Conservation (phyloP, 139 green algal species). For the Chlamydomonas incerta region DNA sequence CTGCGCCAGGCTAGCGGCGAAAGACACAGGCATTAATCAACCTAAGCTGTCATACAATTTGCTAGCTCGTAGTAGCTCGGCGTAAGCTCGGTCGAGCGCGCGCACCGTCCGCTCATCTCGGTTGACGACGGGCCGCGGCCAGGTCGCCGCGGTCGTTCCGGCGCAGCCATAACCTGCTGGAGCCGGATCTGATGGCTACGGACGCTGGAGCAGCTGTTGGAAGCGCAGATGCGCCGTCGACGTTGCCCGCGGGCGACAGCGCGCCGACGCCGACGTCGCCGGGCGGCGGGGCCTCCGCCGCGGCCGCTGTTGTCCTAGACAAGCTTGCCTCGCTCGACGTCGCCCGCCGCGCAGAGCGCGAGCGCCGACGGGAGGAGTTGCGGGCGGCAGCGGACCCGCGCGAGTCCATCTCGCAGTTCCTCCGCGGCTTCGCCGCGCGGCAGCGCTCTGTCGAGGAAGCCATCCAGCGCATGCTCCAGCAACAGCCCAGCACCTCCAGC, state of each 20-base stretch:
- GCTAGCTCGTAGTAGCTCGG: too few species aligned
- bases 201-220: neutral
- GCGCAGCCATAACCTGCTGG: too few species aligned
- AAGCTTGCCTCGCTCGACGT: slow-evolving; percentile 44
- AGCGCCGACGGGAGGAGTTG: slow-evolving; percentile 36
- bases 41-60: too few species aligned
- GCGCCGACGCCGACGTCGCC: too few species aligned
- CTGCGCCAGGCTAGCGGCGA: too few species aligned
- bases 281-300: neutral
- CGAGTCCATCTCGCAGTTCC: slow-evolving; percentile 21
- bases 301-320: slow-evolving; percentile 8
- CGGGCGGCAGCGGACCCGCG: slow-evolving; percentile 40
- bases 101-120: too few species aligned
- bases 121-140: too few species aligned
- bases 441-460: slow-evolving; percentile 12
- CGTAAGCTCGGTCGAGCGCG: too few species aligned
- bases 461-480: slow-evolving; percentile 6
- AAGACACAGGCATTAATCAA: too few species aligned
- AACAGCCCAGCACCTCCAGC: neutral
- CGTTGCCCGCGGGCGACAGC: too few species aligned
- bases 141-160: too few species aligned
- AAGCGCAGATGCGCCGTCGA: too few species aligned
- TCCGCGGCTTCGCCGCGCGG: neutral
- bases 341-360: slow-evolving; percentile 39
- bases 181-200: neutral